Evolutionary conservation across 2,329 filamentous ascomycete species (phyloP).

Genomic region (Botryotinia narcissicola): DNA sequence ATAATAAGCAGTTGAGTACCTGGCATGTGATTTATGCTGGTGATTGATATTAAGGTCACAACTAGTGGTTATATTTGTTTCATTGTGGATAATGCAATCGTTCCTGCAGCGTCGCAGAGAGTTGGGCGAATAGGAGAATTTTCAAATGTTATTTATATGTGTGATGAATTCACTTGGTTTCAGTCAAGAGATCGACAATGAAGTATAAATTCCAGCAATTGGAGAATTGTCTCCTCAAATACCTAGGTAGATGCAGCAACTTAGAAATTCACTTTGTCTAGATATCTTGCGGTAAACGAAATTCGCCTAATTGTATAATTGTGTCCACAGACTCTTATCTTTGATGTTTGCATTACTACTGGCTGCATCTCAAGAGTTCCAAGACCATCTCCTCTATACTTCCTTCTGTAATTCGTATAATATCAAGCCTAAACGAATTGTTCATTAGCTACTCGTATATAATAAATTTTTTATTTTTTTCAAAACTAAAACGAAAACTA

Average conservation of each 20-base stretch:
- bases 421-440: not conserved
- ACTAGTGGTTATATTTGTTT: not conserved
- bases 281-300: not conserved
- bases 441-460: not conserved
- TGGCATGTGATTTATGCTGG: slow-evolving; percentile 1
- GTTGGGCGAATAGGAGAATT: not conserved
- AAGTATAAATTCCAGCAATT: not conserved
- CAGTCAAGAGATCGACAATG: not conserved
- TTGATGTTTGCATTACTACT: not conserved
- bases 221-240: not conserved
- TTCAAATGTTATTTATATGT: not conserved
- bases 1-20: not conserved
- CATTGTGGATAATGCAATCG: not conserved
- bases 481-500: not conserved
- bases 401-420: not conserved
- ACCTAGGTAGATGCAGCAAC: not conserved
- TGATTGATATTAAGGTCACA: not conserved
- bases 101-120: not conserved
- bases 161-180: not conserved
- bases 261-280: not conserved
- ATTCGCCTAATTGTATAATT: not conserved
- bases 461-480: not conserved
- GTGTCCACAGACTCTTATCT: not conserved
- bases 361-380: not conserved
- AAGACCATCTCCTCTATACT: not conserved